Evolutionary conservation across 2,329 filamentous ascomycete genomes (phyloP).

Genomic region (Myrmaecium sp.): DNA sequence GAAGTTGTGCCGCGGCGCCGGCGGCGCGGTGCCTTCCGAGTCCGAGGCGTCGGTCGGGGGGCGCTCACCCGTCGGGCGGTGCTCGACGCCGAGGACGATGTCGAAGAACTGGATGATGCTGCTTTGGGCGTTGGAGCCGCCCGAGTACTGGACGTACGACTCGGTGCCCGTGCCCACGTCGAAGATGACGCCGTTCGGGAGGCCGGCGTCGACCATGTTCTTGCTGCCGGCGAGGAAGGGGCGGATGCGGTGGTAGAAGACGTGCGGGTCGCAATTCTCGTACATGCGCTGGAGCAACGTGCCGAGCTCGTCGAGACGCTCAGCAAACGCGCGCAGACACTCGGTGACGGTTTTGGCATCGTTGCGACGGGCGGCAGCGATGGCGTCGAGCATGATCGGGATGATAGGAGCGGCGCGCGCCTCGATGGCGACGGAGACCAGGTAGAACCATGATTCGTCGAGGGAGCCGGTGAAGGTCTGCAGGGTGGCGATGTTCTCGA

Average conservation of each 20-base stretch:
- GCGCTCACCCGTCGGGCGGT: constrained; percentile 65
- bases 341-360: constrained; percentile 57
- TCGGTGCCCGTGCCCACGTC: constrained; percentile 56
- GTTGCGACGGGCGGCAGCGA: constrained; percentile 56
- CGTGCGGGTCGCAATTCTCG: constrained; percentile 81
- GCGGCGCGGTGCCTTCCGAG: constrained; percentile 20
- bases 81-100: constrained; percentile 73
- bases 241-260: constrained; percentile 93
- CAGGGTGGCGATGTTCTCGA: constrained; percentile 78
- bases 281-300: constrained; percentile 74
- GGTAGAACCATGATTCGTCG: constrained; percentile 98
- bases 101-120: constrained; percentile 97
- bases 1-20: constrained; percentile 60
- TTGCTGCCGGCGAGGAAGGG: constrained; percentile 92
- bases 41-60: constrained; percentile 19
- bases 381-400: constrained; percentile 74
- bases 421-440: constrained; percentile 90
- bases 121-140: constrained; percentile 92
- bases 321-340: constrained; percentile 67
- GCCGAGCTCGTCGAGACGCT: constrained; percentile 73
- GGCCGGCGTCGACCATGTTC: constrained; percentile 89
- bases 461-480: constrained; percentile 85
- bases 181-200: constrained; percentile 76
- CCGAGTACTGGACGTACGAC: constrained; percentile 68
- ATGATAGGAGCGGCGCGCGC: constrained; percentile 77